A percentile compares a stretch with the other conserved stretches of the same genome.
These are phyloP conservation scores for Ascoidea asiatica DNA, from an alignment of 805 yeast species.

Conservation along the genomic window DNA sequence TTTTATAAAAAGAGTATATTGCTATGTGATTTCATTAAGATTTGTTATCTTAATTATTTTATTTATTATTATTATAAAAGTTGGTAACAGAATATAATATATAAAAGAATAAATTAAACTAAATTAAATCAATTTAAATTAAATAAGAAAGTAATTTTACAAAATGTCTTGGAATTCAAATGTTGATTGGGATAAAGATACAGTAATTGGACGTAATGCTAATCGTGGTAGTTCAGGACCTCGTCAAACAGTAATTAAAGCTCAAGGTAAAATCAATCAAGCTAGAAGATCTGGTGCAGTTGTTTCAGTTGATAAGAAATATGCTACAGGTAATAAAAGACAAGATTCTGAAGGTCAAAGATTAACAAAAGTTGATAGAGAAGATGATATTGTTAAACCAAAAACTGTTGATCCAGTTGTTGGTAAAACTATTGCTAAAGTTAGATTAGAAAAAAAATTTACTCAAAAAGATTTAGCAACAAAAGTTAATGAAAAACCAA, in stretches of 20 bases:
- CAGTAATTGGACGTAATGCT: conserved; percentile 81
- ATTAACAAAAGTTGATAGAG: conserved; percentile 83
- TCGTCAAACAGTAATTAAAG: conserved; percentile 68
- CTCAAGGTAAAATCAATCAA: conserved; percentile 69
- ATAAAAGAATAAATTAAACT: neutral
- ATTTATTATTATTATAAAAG: too few relatives aligned
- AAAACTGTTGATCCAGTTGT: conserved; percentile 75
- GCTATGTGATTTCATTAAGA: too few relatives aligned
- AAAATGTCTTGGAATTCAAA: conserved; percentile 10
- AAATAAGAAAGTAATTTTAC: too few relatives aligned
- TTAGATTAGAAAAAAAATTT: conserved; percentile 74
- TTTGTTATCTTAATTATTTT: too few relatives aligned
- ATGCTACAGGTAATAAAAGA: conserved; percentile 48
- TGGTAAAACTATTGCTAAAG: conserved; percentile 77
- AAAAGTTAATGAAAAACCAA: conserved; percentile 90
- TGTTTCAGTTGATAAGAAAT: conserved; percentile 87
- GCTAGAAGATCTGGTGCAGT: conserved; percentile 91
- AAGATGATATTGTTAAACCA: conserved; percentile 86
- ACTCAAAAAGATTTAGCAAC: conserved; percentile 97
- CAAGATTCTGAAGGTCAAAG: conserved; percentile 88
- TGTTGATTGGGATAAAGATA: conserved; percentile 85
- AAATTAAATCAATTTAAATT: too few relatives aligned
- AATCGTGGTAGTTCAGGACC: conserved; percentile 85
- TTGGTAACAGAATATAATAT: too few relatives aligned
- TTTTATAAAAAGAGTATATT: too few relatives aligned